A percentile compares a stretch with the other conserved stretches of the same genome.
phyloP scores from a whole-genome alignment of 2,329 filamentous ascomycete genomes.

The Podosphaera xanthii region DNA sequence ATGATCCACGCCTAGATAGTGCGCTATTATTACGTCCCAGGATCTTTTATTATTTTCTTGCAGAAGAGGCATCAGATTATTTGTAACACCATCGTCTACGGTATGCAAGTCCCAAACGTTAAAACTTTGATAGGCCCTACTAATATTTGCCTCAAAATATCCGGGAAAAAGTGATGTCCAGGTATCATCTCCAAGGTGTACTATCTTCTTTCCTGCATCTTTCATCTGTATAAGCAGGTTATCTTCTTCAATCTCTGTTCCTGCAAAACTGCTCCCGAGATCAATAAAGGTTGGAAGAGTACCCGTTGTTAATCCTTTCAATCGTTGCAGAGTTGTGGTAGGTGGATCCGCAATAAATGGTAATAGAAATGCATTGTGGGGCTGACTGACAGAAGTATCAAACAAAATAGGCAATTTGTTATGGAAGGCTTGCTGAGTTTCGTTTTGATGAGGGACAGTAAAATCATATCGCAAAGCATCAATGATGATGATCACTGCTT shows the following conservation, averaged over 20 bases:
- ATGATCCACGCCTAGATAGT: constrained; percentile 89
- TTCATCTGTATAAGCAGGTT: constrained; percentile 44
- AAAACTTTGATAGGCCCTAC: constrained; percentile 81
- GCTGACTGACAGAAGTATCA: constrained; percentile 51
- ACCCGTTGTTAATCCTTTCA: constrained; percentile 88
- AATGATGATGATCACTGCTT: constrained; percentile 72
- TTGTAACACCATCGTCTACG: constrained; percentile 81
- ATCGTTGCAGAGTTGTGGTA: constrained; percentile 71
- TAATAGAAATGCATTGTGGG: constrained; percentile 65
- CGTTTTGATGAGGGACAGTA: constrained; percentile 49
- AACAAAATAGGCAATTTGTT: constrained; percentile 73
- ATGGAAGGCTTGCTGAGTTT: constrained; percentile 37
- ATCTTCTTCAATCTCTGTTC: constrained; percentile 88
- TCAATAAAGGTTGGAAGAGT: constrained; percentile 90
- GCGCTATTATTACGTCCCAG: constrained; percentile 91
- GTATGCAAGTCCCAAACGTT: constrained; percentile 97
- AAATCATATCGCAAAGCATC: constrained; percentile 96
- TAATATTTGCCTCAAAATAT: constrained; percentile 77
- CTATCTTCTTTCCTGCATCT: constrained; percentile 49
- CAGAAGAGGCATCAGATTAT: constrained; percentile 73
- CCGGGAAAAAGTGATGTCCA: constrained; percentile 85
- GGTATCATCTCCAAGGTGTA: constrained; percentile 92
- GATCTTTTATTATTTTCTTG: constrained; percentile 36
- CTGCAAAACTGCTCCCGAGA: constrained; percentile 82
- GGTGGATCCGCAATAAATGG: constrained; percentile 96